A percentile compares a stretch with the other conserved stretches of the same genome.
Evolutionary conservation across 2,329 filamentous ascomycete genomes (phyloP).

Genomic region (Beauveria bassiana): DNA sequence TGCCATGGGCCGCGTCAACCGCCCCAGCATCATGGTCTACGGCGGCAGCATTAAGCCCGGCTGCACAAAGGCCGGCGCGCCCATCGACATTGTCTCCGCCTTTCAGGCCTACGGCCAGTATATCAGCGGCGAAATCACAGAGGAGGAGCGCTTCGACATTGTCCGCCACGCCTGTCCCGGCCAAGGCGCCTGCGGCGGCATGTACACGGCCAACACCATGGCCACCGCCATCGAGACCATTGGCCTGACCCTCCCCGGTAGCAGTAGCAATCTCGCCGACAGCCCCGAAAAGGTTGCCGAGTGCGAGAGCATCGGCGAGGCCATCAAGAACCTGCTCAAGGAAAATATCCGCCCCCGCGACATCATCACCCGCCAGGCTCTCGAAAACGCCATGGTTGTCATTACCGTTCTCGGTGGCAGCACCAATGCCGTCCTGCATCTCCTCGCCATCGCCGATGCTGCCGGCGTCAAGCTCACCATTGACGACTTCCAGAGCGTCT

Average conservation of each 20-base stretch:
- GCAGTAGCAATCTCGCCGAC: conserved; percentile 72
- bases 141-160: conserved; percentile 88
- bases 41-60: conserved; percentile 91
- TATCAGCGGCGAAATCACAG: conserved; percentile 81
- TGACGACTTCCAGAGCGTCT: conserved; percentile 79
- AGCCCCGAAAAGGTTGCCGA: conserved; percentile 64
- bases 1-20: conserved; percentile 90
- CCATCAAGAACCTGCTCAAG: conserved; percentile 65
- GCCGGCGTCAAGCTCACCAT: conserved; percentile 76
- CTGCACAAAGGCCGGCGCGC: conserved; percentile 66
- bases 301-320: conserved; percentile 62
- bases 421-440: conserved; percentile 77
- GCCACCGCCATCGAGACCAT: conserved; percentile 76
- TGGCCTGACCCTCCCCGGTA: conserved; percentile 74
- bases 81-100: conserved; percentile 90
- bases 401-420: conserved; percentile 78
- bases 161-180: conserved; percentile 75
- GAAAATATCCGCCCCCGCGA: conserved; percentile 72
- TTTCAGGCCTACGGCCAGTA: conserved; percentile 98
- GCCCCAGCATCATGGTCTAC: conserved; percentile 95
- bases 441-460: conserved; percentile 76
- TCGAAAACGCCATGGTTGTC: conserved; percentile 79
- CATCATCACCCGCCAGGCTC: conserved; percentile 71
- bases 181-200: conserved; percentile 64
- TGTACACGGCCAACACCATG: conserved; percentile 87